Conservation (phyloP, 2,329 filamentous ascomycete genomes). For the Keithomyces neogunnii region DNA sequence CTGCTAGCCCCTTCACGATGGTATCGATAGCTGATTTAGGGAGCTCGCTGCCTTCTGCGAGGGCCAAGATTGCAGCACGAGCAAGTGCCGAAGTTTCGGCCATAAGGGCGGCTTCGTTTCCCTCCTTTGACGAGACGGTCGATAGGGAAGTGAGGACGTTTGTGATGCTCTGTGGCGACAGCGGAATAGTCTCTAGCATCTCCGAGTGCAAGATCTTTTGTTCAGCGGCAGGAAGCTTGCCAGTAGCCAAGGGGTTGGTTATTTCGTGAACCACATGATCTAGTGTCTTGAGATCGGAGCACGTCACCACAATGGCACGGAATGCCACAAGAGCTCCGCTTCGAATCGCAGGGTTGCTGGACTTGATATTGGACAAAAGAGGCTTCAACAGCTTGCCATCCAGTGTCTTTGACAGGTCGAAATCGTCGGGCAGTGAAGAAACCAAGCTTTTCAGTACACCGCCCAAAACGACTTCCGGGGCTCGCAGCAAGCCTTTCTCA, state of each 20-base stretch:
- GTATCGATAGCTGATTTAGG: constrained; percentile 61
- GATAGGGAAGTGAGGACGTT: constrained; percentile 61
- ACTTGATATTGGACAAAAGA: constrained; percentile 83
- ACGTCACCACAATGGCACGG: constrained; percentile 55
- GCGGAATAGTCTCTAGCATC: constrained; percentile 60
- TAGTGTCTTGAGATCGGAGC: constrained; percentile 47
- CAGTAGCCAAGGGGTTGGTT: constrained; percentile 66
- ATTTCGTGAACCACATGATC: constrained; percentile 70
- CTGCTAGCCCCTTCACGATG: constrained; percentile 71
- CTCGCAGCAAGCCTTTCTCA: constrained; percentile 81
- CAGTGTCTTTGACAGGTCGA: constrained; percentile 73
- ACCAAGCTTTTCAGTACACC: constrained; percentile 70
- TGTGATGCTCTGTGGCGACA: constrained; percentile 52
- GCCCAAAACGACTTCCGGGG: constrained; percentile 81
- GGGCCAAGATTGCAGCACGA: constrained; percentile 52
- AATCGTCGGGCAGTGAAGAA: constrained; percentile 53
- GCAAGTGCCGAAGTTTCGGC: constrained; percentile 67
- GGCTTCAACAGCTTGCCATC: constrained; percentile 71
- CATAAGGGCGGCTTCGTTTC: constrained; percentile 74
- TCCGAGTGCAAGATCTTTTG: constrained; percentile 77
- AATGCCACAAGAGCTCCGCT: constrained; percentile 70
- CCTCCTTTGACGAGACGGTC: constrained; percentile 68
- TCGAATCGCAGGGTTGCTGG: constrained; percentile 71
- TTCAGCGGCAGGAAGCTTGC: constrained; percentile 77
- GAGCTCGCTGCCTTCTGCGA: constrained; percentile 52